Base-by-base conservation (phyloP, 805 yeast species). In the Metschnikowia hibisci region DNA sequence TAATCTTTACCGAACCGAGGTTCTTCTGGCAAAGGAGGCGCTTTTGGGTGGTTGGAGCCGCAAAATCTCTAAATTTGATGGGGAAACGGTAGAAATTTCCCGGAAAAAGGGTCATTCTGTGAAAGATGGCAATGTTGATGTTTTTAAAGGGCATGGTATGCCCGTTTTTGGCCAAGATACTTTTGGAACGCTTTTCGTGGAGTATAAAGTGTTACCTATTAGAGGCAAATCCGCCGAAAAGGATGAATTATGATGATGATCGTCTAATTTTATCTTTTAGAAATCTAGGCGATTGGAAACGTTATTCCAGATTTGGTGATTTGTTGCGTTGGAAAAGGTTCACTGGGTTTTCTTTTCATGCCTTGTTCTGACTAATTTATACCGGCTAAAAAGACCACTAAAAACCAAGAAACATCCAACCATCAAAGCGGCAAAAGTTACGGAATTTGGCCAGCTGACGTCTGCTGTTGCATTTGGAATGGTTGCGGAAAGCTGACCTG, bases 121-220 rank as follows among this genome's bases (percentile, higher is more conserved):
- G 1, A 50, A 67, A 34, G 68, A 80, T 55, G 95, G 95, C 2
- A 85, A 87, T 51, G 70, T 84, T 6, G 96, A 93, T 61, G 62
- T 73, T 3, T 51, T 91, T 27, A 66, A 71, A 48, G 89, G 86
- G 6, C 82, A 77, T 54, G 99, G 99, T 18, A 88, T 93, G 97
- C 98, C 98, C 2, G 48, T 71, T 4, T 52, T 56, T 18, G 73
- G 66, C 32, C 72, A 72, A 30, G 67, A 67, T 16, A 80, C 74
- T 37, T 48, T 39, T 32, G 64, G 64, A 15, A 43, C 50, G 32
- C 50, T 60, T 48, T 60, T 32, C 33, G 50, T 60, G 27, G 58
- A 54, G 34, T 54, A 50, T 39, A 29, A 31, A 22, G 51, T 54
- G 14, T 43, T 53, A 33, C 54, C 56, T 1, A 40, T 39, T 30